A percentile compares a stretch with the other conserved stretches of the same genome.
Conservation (phyloP, 331 rosid genomes). For the Telfairia occidentalis region DNA sequence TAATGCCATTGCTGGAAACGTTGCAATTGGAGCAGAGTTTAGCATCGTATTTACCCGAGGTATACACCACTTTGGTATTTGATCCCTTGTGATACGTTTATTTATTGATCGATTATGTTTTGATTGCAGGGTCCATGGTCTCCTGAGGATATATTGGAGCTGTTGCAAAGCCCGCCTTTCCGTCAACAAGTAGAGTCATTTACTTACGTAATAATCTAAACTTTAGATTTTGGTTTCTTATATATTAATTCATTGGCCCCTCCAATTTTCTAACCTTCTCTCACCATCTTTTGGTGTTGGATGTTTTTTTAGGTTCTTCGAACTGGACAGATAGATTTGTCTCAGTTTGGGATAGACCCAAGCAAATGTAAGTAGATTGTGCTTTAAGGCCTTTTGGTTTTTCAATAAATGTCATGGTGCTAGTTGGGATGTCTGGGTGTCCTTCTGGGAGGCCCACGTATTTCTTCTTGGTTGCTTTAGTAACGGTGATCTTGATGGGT, state of each 20-base stretch:
- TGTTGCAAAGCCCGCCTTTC: conserved; percentile 89
- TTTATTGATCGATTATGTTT: background rate
- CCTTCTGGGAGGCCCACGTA: background rate
- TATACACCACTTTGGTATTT: conserved; percentile 20
- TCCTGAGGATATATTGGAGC: conserved; percentile 69
- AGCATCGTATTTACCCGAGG: conserved; percentile 85
- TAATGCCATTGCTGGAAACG: conserved; percentile 75
- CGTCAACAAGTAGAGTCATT: conserved; percentile 93
- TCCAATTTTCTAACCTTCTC: background rate
- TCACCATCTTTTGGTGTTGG: background rate
- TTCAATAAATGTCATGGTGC: background rate
- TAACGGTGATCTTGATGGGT: background rate
- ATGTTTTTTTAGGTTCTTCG: conserved; percentile 48
- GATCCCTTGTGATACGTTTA: background rate
- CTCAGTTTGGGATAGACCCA: conserved; percentile 93
- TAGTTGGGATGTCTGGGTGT: background rate
- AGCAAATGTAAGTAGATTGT: conserved; percentile 64
- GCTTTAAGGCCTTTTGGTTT: background rate
- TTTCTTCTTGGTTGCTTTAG: background rate
- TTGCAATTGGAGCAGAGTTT: conserved; percentile 62
- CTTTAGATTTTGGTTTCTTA: background rate
- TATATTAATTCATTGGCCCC: background rate
- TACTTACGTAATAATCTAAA: conserved; percentile 52
- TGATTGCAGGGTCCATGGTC: conserved; percentile 69
- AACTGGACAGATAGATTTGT: conserved; percentile 86